Base-by-base conservation (phyloP, 352 stramenopile genomes). In the Pythium monospermum region DNA sequence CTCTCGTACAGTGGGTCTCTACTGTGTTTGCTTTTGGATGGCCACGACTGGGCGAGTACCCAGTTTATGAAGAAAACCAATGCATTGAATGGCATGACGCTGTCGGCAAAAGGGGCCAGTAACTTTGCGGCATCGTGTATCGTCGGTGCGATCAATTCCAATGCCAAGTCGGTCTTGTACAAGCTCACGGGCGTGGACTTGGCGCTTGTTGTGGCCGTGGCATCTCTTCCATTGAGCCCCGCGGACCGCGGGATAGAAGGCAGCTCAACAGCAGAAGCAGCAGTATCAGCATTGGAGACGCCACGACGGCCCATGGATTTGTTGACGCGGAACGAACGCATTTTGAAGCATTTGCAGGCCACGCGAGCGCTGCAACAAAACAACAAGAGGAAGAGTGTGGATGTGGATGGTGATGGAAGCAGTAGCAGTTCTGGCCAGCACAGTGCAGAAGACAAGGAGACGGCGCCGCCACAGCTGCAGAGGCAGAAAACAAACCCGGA, bases 131-230 rank as follows among this genome's bases (percentile, higher is more conserved):
- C 79, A 8, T 83, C 69, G 16, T 91, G 81, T 50, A 80, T 91
- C 30, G 59, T 84, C n/a, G 70, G 72, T 16, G 76, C 81, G 18
- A 76, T 91, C 33, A 78, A 85, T 49, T 68, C 70, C 28, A 91
- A 91, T 52, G 53, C 57, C 23, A 66, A 76, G 57, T 83, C 77
- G 22, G 64, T 73, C 53, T 57, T 91, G 31, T 74, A 83, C 50
- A 91, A 91, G 63, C 64, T 91, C n/a, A 85, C 81, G 13, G 81
- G 81, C 27, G 76, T 90, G 15, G 80, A 90, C 44, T 59, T 90
- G 13, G 66, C 65, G 55, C 61, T 85, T 15, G 64, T 83, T 12
- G 59, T 80, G 28, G 40, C 83, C 13, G 59, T 80, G 28, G 40
- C 54, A 11, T 47, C 71, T 12, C 66, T 73, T 16, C 39, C 54